Evolutionary conservation across 495 filamentous ascomycete species (phyloP).

Genomic region (Niebla homalea): DNA sequence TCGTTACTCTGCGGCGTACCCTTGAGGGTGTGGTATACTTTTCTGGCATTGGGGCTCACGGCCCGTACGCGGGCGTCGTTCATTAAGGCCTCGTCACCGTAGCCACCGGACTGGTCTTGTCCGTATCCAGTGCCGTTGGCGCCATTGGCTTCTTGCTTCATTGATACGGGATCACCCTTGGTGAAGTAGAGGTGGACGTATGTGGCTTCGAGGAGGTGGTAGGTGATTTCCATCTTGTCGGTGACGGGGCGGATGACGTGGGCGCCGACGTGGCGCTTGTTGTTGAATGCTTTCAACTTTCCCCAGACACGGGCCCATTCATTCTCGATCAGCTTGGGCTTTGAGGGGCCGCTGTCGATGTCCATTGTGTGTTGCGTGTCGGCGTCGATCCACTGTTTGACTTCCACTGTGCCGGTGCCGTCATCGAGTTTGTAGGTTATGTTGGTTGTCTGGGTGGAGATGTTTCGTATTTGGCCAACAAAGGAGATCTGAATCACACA

Average conservation of each 20-base stretch:
- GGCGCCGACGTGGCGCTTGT: conserved; percentile 67
- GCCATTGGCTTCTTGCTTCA: conserved; percentile 16
- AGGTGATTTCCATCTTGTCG: conserved; percentile 83
- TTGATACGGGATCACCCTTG: conserved; percentile 46
- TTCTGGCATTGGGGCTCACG: conserved; percentile 44
- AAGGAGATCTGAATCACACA: conserved; percentile 52
- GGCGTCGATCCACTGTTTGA: conserved; percentile 79
- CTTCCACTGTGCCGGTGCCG: conserved; percentile 84
- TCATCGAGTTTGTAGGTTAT: conserved; percentile 88
- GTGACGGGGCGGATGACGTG: conserved; percentile 64
- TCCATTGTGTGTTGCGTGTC: conserved; percentile 33
- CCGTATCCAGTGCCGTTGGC: conserved; percentile 16
- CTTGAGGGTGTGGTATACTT: conserved; percentile 53
- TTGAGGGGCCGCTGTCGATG: conserved; percentile 29
- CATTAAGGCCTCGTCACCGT: conserved; percentile 7
- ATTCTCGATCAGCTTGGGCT: conserved; percentile 44
- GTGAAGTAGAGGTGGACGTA: conserved; percentile 76
- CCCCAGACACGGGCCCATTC: conserved; percentile 76
- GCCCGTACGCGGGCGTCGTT: conserved; percentile 27
- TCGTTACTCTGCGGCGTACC: conserved; percentile 55
- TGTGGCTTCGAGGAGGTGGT: conserved; percentile 78
- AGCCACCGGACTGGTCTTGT: background rate
- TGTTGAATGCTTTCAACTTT: conserved; percentile 59
- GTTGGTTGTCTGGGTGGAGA: conserved; percentile 79
- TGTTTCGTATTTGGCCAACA: conserved; percentile 77